Base-by-base conservation (phyloP, 768 basidiomycete species). In the Trametes cingulata region DNA sequence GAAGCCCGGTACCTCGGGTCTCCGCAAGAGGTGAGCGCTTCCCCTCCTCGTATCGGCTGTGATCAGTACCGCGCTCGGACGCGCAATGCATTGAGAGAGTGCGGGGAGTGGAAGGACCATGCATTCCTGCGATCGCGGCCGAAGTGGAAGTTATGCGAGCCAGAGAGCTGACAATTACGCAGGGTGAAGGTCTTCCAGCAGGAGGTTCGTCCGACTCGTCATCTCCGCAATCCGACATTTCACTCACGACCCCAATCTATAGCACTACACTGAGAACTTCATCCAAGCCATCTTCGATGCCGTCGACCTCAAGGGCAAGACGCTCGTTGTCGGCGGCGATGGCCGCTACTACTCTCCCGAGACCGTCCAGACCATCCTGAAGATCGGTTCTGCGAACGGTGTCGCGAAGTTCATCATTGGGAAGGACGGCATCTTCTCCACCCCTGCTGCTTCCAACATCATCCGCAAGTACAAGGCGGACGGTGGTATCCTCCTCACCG, bases 181-280 rank as follows among this genome's bases (percentile, higher is more conserved):
- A 95, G 93, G 70, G 97, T 98, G 74, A 98, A 96, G 78, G 86
- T 98, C 68, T 99, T 99, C 84, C 92, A 99, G 77, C 93, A 98
- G 74, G 83, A 92, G 85, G 94, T 93, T 67, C 65, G 61, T 58
- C 33, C 19, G 22, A 3, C 81, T 56, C 57, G 36, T 41, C 57
- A 50, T 54, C 33, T 22, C 14, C 36, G 48, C 43, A 10, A 22
- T 27, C 19, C 61, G 39, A n/a, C 29, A 52, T 20, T 14, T n/a
- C 27, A 15, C 71, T 71, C 61, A 69, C 68, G 60, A 42, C 50
- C 55, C 62, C 48, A 40, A 14, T 22, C 52, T 47, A 43, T 69
- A 95, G 93, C 88, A 98, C 80, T 99, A 98, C 78, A 99, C 97
- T 45, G 97, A 98, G 78, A 99, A 98, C 81, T 99, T 99, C 68